These are phyloP conservation scores for Abrus precatorius DNA, from an alignment of 306 rosid genomes.

Conservation along the genomic window DNA sequence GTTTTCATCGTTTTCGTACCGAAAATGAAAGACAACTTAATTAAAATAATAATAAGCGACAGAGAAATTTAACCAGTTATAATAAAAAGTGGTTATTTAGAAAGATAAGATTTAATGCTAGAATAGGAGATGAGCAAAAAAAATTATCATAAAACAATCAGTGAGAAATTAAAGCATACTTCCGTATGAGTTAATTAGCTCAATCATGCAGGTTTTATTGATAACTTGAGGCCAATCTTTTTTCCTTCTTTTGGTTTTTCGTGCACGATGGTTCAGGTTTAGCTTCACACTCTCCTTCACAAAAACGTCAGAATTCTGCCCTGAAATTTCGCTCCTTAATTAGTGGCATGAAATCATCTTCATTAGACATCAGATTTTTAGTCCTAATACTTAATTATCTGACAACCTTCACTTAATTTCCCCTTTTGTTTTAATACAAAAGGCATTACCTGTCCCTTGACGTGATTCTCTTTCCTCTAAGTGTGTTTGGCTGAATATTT, in stretches of 20 bases:
- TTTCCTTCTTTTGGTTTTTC: background rate
- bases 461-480: too few relatives aligned
- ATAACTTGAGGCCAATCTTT: background rate
- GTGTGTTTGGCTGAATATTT: too few relatives aligned
- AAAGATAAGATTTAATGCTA: too few relatives aligned
- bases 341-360: background rate
- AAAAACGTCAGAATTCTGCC: background rate
- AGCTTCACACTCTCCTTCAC: background rate
- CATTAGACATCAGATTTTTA: background rate
- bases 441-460: background rate
- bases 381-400: background rate
- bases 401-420: too few relatives aligned
- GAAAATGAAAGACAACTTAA: too few relatives aligned
- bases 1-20: too few relatives aligned
- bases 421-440: background rate
- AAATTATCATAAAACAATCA: too few relatives aligned
- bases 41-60: too few relatives aligned
- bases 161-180: background rate
- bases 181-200: background rate
- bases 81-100: too few relatives aligned
- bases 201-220: background rate
- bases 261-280: background rate
- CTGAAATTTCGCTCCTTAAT: background rate
- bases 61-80: too few relatives aligned
- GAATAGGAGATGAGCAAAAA: too few relatives aligned